Evolutionary conservation across 2,329 filamentous ascomycete genomes (phyloP).

Genomic region (Sporothrix pallida): DNA sequence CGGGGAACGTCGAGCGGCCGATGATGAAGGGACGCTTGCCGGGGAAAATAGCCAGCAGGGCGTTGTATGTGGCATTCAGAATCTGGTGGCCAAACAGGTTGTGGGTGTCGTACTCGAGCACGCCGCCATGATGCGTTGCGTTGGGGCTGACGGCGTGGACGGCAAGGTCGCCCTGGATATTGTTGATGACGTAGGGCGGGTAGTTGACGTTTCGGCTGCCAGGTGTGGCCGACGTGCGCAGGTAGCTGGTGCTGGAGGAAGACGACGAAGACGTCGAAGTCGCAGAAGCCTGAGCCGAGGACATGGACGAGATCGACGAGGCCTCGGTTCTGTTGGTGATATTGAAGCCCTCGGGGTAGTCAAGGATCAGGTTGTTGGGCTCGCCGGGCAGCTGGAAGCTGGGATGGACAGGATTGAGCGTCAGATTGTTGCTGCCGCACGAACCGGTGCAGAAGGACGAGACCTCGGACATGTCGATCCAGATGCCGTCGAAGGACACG

Average conservation of each 20-base stretch:
- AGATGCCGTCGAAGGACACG: slow-evolving; percentile 58
- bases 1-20: slow-evolving; percentile 79
- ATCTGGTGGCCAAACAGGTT: slow-evolving; percentile 79
- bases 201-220: slow-evolving; percentile 71
- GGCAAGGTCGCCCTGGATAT: slow-evolving; percentile 73
- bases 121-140: slow-evolving; percentile 75
- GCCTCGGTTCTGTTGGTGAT: slow-evolving; percentile 72
- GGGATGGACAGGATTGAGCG: slow-evolving; percentile 71
- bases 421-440: slow-evolving; percentile 69
- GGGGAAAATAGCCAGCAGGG: slow-evolving; percentile 67
- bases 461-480: slow-evolving; percentile 65
- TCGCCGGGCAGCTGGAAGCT: slow-evolving; percentile 70
- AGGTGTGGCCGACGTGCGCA: slow-evolving; percentile 65
- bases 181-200: slow-evolving; percentile 78
- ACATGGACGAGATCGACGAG: slow-evolving; percentile 60
- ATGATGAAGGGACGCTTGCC: slow-evolving; percentile 80
- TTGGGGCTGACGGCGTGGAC: slow-evolving; percentile 77
- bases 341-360: slow-evolving; percentile 73
- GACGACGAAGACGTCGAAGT: slow-evolving; percentile 33
- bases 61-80: slow-evolving; percentile 76
- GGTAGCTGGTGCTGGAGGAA: slow-evolving; percentile 52
- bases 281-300: slow-evolving; percentile 48
- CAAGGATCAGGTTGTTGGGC: slow-evolving; percentile 61
- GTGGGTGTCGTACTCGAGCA: slow-evolving; percentile 80
- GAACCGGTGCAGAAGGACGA: slow-evolving; percentile 63